A percentile compares a stretch with the other conserved stretches of the same genome.
Conservation (phyloP, 148 eudicot species). For the Amaranthus cruentus region DNA sequence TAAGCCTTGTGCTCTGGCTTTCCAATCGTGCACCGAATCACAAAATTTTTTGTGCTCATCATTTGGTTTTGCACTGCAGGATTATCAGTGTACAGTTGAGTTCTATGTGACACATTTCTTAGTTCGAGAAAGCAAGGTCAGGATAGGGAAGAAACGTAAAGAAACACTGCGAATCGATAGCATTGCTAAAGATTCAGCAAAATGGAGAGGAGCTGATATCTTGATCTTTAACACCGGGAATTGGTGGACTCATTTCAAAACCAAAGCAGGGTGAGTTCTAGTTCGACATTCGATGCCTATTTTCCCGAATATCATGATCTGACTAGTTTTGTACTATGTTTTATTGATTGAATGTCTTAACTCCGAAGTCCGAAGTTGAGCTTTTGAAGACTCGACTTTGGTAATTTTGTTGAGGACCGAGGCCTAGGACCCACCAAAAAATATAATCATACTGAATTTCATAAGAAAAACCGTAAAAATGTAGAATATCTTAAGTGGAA, state of each 20-base stretch:
- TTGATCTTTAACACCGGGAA: conserved; percentile 90
- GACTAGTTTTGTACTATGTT: too few relatives aligned
- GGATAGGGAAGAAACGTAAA: conserved; percentile 69
- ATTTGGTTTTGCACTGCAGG: conserved; percentile 44
- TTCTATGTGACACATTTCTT: conserved; percentile 81
- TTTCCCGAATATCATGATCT: too few relatives aligned
- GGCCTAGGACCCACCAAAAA: too few relatives aligned
- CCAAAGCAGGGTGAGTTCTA: conserved; percentile 73
- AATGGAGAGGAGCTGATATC: conserved; percentile 97
- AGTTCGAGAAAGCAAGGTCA: conserved; percentile 84
- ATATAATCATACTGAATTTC: too few relatives aligned
- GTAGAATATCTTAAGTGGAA: too few relatives aligned
- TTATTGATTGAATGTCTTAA: too few relatives aligned
- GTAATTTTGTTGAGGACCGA: too few relatives aligned
- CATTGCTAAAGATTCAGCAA: conserved; percentile 69
- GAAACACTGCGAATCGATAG: conserved; percentile 79
- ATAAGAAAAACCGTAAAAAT: too few relatives aligned
- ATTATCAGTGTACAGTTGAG: conserved; percentile 82
- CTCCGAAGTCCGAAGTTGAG: too few relatives aligned
- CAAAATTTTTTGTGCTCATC: conserved; percentile 8
- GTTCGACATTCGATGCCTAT: too few relatives aligned
- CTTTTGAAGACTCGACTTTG: too few relatives aligned
- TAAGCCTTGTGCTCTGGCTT: conserved; percentile 19
- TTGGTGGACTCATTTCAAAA: conserved; percentile 95
- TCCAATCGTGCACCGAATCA: not conserved